These are phyloP conservation scores for Coemansia sp. DNA, from an alignment of 192 early-diverging fungal species.

Conservation along the genomic window DNA sequence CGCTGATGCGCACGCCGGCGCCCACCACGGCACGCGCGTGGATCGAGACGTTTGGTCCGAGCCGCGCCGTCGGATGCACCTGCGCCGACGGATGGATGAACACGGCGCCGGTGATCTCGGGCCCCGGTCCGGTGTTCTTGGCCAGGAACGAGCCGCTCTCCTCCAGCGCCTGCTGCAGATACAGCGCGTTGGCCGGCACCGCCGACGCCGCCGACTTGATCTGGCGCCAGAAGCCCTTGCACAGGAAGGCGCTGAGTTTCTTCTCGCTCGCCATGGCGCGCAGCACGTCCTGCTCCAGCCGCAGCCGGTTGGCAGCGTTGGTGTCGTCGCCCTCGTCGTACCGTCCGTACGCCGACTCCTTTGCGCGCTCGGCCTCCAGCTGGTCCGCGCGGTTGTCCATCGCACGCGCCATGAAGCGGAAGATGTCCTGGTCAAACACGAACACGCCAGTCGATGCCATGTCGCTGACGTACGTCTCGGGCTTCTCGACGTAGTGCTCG, in stretches of 20 bases:
- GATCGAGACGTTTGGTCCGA: constrained; percentile 96
- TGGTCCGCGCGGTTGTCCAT: constrained; percentile 64
- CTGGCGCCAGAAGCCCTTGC: constrained; percentile 92
- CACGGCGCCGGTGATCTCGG: constrained; percentile 86
- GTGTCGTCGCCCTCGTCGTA: constrained; percentile 34
- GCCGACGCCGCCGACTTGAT: constrained; percentile 94
- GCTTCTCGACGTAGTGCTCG: constrained; percentile 98
- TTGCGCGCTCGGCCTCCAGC: constrained; percentile 53
- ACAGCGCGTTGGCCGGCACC: constrained; percentile 90
- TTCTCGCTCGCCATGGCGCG: constrained; percentile 77
- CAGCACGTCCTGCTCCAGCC: constrained; percentile 93
- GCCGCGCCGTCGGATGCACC: constrained; percentile 88
- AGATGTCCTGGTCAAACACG: constrained; percentile 87
- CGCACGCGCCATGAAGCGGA: constrained; percentile 79
- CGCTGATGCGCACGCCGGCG: constrained; percentile 89
- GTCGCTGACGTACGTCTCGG: constrained; percentile 92
- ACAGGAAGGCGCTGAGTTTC: constrained; percentile 86
- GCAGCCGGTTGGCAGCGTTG: constrained; percentile 66
- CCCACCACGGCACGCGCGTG: constrained; percentile 86
- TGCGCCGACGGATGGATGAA: constrained; percentile 94
- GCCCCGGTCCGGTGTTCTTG: constrained; percentile 47
- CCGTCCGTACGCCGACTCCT: constrained; percentile 58
- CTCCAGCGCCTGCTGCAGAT: constrained; percentile 79
- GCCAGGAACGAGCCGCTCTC: constrained; percentile 63
- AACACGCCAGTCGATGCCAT: constrained; percentile 94